Evolutionary conservation across 768 basidiomycete species (phyloP), one percentile per base, ranked within the genome.

Genomic region (Podaxis carcinomalis): DNA sequence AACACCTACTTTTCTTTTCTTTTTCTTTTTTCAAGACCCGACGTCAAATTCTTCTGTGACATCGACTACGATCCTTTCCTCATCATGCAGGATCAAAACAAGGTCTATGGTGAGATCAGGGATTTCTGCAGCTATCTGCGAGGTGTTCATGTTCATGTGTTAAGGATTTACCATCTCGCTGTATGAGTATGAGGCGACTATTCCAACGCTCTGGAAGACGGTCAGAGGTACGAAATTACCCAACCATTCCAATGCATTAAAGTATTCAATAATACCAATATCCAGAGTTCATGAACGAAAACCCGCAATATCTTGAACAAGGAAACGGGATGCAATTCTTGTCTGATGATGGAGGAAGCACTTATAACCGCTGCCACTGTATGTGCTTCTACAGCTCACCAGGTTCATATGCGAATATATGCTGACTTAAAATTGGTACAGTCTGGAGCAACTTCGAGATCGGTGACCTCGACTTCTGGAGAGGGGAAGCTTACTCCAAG

Each of bases 401-500:
- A 6, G 40, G 16, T 55, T 47, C 27, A 55, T 5, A 27, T 23
- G 6, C 27, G 16, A 11, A 51, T 14, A 21, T n/a, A 32, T 21
- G 35, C 59, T 23, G 9, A 56, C n/a, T 2, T 23, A 14, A 52
- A 36, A 68, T 68, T 16, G 25, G 35, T 23, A 9, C 57, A 92
- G 91, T 92, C 78, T 95, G 93, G 93, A 91, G 87, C 66, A 97
- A 95, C 73, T 96, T 96, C 67, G 94, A 96, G 71, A 96, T 97
- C 62, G 94, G 81, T 4, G 82, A 87, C 67, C 80, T 95, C 62
- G 86, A 91, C 62, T 83, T 95, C 62, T 95, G 92, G 92, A 80
- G 93, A 66, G 75, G 87, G 13, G 87, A 94, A 62, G 86, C 88
- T 2, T 97, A 97, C 70, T 78, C 76, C 61, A 84, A 88, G 65